Percentiles rank a stretch among this genome's conserved stretches.
Conservation (phyloP, 192 early-diverging fungal genomes). For the Podila minutissima region DNA sequence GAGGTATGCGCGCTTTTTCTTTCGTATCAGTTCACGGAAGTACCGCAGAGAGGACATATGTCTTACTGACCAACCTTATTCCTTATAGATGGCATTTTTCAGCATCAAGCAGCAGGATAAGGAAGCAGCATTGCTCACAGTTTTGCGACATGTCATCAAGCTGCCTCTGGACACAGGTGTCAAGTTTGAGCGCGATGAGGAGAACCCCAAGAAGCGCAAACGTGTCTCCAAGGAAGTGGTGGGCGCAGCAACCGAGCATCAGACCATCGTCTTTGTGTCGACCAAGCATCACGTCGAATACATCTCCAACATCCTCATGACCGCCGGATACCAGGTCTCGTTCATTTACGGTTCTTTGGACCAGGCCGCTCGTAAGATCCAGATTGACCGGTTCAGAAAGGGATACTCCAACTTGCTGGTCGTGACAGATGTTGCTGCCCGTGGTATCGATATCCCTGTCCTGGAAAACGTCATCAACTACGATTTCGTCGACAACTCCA, state of each 20-base stretch:
- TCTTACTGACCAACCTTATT: neutral
- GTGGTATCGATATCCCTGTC: slow-evolving; percentile 99
- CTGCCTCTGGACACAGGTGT: slow-evolving; percentile 63
- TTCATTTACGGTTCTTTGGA: slow-evolving; percentile 97
- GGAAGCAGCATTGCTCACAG: slow-evolving; percentile 88
- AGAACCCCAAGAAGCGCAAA: slow-evolving; percentile 55
- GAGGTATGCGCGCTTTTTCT: slow-evolving; percentile 57
- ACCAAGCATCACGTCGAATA: slow-evolving; percentile 99
- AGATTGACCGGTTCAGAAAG: slow-evolving; percentile 85
- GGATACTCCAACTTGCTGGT: slow-evolving; percentile 84
- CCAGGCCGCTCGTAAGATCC: slow-evolving; percentile 88
- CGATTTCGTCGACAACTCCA: slow-evolving; percentile 91
- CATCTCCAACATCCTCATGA: slow-evolving; percentile 74
- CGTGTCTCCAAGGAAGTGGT: slow-evolving; percentile 37
- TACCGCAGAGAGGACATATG: too few relatives aligned
- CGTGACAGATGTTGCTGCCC: slow-evolving; percentile 98
- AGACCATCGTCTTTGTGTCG: slow-evolving; percentile 94
- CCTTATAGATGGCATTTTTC: slow-evolving; percentile 85
- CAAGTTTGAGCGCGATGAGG: slow-evolving; percentile 48
- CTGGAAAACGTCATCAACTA: slow-evolving; percentile 98
- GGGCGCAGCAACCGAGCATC: slow-evolving; percentile 55
- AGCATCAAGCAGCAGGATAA: slow-evolving; percentile 86
- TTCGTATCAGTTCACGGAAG: neutral
- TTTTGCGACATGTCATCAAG: slow-evolving; percentile 82
- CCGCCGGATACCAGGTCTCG: slow-evolving; percentile 79